Evolutionary conservation across 2,329 filamentous ascomycete genomes (phyloP).

Genomic region (Fusarium keratoplasticum): DNA sequence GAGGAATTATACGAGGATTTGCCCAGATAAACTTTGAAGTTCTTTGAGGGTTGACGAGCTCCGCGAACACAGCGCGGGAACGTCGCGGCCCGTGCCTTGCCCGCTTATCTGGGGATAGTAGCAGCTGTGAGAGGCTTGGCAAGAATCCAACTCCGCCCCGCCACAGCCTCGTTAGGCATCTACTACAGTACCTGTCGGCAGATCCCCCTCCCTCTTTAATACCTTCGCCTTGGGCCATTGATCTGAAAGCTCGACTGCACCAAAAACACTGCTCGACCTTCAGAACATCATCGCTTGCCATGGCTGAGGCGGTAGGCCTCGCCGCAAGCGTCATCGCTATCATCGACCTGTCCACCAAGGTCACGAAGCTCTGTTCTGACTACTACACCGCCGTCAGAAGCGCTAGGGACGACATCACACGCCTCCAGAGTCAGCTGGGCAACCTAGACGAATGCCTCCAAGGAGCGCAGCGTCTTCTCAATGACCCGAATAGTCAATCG

Average conservation of each 20-base stretch:
- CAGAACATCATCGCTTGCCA: background rate
- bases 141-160: background rate
- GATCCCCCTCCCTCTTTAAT: background rate
- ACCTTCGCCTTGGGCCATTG: background rate
- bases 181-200: background rate
- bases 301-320: background rate
- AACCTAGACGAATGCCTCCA: slow-evolving; percentile 2
- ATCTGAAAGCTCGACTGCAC: background rate
- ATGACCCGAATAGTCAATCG: background rate
- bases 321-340: background rate
- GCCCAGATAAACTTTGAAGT: too few species aligned
- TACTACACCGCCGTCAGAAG: slow-evolving; percentile 26
- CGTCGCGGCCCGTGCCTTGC: too few species aligned
- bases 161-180: slow-evolving; percentile 4
- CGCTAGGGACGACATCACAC: slow-evolving; percentile 5
- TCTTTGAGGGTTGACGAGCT: too few species aligned
- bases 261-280: background rate
- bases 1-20: too few species aligned
- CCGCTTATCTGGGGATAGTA: too few species aligned
- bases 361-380: background rate
- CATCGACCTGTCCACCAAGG: background rate
- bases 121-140: background rate
- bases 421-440: slow-evolving; percentile 2
- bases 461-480: slow-evolving; percentile 1
- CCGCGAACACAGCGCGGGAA: too few species aligned